Conservation (phyloP, 106 monocot genomes). For the Platanthera zijinensis region DNA sequence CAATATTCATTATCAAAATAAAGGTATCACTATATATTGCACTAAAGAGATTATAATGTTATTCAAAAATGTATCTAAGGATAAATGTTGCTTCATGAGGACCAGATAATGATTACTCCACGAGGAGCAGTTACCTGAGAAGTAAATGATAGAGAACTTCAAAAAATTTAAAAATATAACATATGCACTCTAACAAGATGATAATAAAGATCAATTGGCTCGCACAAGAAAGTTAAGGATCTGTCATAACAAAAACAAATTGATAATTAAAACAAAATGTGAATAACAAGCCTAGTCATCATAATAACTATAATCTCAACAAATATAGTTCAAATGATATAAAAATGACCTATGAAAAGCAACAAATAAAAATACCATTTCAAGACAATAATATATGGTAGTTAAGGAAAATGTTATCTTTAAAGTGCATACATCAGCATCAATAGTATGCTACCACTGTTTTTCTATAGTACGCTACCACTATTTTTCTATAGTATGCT, state of each 20-base stretch:
- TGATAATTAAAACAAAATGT: neutral
- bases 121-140: neutral
- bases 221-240: neutral
- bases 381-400: neutral
- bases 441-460: no score
- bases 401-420: no score
- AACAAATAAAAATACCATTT: neutral
- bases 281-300: neutral
- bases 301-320: neutral
- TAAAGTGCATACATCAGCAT: no score
- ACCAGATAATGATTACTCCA: no score
- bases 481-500: no score
- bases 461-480: no score
- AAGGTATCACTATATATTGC: neutral
- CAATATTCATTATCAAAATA: neutral
- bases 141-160: no score
- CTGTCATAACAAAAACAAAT: neutral
- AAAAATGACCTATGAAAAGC: neutral
- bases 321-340: neutral
- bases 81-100: no score
- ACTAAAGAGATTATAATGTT: neutral
- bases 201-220: neutral
- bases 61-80: neutral
- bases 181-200: neutral
- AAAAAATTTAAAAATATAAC: neutral